Evolutionary conservation across 257 asterid genomes (phyloP), one percentile per base, ranked within the genome.

Genomic region (Misopates orontium): DNA sequence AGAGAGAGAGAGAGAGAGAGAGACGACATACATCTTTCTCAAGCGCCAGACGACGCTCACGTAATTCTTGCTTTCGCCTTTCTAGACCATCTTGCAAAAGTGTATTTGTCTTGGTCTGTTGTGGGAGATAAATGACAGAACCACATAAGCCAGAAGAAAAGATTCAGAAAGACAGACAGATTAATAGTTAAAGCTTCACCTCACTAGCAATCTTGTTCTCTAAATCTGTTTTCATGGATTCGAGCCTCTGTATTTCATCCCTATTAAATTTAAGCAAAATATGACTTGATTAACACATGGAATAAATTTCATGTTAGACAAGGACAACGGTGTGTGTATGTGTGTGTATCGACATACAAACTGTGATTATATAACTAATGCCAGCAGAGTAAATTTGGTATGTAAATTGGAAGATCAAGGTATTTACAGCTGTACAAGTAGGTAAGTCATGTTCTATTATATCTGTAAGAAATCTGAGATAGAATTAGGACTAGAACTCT

Each of bases 21-120:
- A 19, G 36, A 60, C 54, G 60, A 78, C 80, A 68, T 84, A 94
- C 99, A 57, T 94, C 96, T 73, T 86, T 85, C 82, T 90, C 95
- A 66, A 94, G 98, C 79, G 79, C 86, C 60, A 81, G 61, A 56
- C 95, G 96, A n/a, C 83, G 88, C 71, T 83, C 88, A 52, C 71
- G 86, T 83, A 90, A 68, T 64, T 86, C 82, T 74, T 70, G 80
- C 88, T 87, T 94, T 72, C 86, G 78, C 52, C 60, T 77, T 78
- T 81, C 88, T 66, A 94, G 72, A 73, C 79, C 70, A 64, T 85
- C 90, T 78, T 77, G 85, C 74, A 94, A 68, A 68, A 39, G 73
- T 59, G 84, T 70, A 73, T 84, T 90, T 56, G 50, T 78, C 64
- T 68, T 83, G 44, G 80, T 84, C 99, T 94, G 67, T 71, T 20